Conservation (phyloP, 495 filamentous ascomycete species). For the Podospora tetraspora region DNA sequence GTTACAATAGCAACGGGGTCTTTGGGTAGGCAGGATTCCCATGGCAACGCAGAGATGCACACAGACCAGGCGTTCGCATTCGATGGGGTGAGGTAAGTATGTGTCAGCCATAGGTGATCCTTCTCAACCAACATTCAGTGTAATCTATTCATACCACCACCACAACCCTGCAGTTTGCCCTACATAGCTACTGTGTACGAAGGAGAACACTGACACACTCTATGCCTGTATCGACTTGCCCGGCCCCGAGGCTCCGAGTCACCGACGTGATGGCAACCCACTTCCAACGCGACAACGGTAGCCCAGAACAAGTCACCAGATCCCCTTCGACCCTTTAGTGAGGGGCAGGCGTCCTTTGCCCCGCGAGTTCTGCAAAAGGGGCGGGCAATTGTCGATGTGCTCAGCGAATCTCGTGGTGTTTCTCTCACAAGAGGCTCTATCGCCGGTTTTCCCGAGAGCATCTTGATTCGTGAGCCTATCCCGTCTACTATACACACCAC, state of each 20-base stretch:
- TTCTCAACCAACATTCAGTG: not conserved
- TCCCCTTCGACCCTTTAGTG: not conserved
- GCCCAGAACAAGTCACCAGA: not conserved
- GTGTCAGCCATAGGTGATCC: not conserved
- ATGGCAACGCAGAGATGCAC: not conserved
- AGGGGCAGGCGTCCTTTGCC: not conserved
- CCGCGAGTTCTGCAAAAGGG: not conserved
- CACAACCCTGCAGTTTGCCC: not conserved
- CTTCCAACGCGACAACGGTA: not conserved
- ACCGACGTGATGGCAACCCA: not conserved
- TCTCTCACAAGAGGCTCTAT: not conserved
- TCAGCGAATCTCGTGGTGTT: not conserved
- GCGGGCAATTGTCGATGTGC: not conserved
- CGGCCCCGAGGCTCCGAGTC: not conserved
- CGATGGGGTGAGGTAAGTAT: not conserved
- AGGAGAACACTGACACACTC: not conserved
- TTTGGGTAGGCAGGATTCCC: not conserved
- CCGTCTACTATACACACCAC: constrained; percentile 13
- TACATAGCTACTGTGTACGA: not conserved
- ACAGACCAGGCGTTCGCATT: constrained; percentile 28
- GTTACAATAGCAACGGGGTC: not conserved
- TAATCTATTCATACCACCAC: not conserved
- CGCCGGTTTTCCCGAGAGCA: constrained; percentile 1
- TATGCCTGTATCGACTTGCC: not conserved
- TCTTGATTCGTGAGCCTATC: constrained; percentile 11